A percentile compares a stretch with the other conserved stretches of the same genome.
These are phyloP conservation scores for Coffea eugenioides DNA, from an alignment of 257 asterid species.

Conservation along the genomic window DNA sequence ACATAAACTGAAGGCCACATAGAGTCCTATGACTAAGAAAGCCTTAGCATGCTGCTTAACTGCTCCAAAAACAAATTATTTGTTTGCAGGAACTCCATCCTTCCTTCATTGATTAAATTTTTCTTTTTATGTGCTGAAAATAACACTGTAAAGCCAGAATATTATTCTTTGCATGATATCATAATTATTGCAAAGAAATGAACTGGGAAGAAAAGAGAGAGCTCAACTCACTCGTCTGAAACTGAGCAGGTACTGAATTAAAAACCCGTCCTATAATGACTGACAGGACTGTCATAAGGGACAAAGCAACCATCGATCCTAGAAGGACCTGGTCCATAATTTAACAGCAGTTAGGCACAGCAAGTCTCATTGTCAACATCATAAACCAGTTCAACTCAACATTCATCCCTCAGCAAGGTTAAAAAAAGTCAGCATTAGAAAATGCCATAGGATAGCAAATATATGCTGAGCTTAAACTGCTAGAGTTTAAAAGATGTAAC, in stretches of 20 bases:
- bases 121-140: not conserved
- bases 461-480: not conserved
- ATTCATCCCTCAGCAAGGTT: conserved; percentile 6
- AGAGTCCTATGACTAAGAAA: not conserved
- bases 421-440: not conserved
- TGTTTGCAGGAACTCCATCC: not conserved
- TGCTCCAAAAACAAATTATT: not conserved
- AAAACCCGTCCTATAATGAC: conserved; percentile 85
- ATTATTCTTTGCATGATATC: not conserved
- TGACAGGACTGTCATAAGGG: conserved; percentile 86
- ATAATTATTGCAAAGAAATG: not conserved
- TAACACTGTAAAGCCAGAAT: not conserved
- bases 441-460: not conserved
- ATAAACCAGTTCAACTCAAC: conserved; percentile 3
- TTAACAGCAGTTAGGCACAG: conserved; percentile 16
- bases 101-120: not conserved
- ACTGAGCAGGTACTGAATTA: conserved; percentile 93
- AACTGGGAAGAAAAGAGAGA: not conserved
- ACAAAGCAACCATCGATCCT: conserved; percentile 96
- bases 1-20: not conserved
- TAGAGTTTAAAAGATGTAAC: not conserved
- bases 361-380: not conserved
- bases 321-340: conserved; percentile 69
- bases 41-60: not conserved
- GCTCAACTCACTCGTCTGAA: conserved; percentile 83